Conservation (phyloP, 2,329 filamentous ascomycete genomes). For the Cephalotrichum gorgonifer region DNA sequence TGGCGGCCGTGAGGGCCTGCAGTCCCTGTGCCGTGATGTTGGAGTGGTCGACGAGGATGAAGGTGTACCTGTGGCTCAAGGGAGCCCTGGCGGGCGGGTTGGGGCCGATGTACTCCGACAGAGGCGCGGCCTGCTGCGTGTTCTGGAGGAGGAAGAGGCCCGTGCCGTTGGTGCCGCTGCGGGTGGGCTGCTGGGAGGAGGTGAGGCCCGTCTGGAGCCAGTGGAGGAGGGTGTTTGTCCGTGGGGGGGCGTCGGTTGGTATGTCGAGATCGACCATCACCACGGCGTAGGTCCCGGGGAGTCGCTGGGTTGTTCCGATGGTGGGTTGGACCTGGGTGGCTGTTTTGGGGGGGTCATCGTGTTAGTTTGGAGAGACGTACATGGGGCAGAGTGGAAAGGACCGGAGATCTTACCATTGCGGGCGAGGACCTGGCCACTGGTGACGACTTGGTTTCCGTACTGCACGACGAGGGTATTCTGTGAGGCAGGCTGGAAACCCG, state of each 20-base stretch:
- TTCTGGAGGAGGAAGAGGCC: conserved; percentile 22
- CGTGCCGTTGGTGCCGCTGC: conserved; percentile 8
- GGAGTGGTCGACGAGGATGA: conserved; percentile 28
- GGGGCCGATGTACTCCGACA: conserved; percentile 23
- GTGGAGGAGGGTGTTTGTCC: conserved; percentile 36
- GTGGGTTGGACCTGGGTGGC: conserved; percentile 22
- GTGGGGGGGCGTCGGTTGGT: no score
- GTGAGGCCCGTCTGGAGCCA: conserved; percentile 31
- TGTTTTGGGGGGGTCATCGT: no score
- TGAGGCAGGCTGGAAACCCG: conserved; percentile 27
- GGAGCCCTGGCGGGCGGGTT: conserved; percentile 24
- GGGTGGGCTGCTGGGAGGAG: conserved; percentile 11
- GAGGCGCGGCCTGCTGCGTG: conserved; percentile 13
- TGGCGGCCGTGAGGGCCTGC: conserved; percentile 16
- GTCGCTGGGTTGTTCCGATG: conserved; percentile 22
- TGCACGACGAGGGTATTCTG: conserved; percentile 26
- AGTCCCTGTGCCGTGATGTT: conserved; percentile 13
- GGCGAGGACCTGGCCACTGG: conserved; percentile 25
- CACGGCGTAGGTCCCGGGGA: conserved; percentile 30
- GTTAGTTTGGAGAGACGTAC: neutral
- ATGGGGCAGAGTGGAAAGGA: neutral
- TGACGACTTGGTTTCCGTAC: conserved; percentile 23
- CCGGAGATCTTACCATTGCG: conserved; percentile 21
- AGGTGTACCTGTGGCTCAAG: conserved; percentile 27
- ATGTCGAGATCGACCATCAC: conserved; percentile 35